These are phyloP conservation scores for Letharia lupina DNA, from an alignment of 495 filamentous ascomycete genomes.

Conservation along the genomic window DNA sequence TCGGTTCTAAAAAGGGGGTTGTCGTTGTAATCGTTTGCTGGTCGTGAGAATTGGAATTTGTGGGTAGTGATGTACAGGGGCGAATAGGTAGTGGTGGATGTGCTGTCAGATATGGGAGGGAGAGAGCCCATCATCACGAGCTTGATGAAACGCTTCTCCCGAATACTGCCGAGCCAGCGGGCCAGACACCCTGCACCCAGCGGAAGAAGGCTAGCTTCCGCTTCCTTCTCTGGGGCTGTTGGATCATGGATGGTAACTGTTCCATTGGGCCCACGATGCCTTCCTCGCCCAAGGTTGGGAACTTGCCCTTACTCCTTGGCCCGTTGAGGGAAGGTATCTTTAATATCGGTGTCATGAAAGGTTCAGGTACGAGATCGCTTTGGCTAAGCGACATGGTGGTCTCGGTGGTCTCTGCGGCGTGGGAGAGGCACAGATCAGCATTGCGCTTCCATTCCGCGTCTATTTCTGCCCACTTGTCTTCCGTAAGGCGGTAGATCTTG, in stretches of 20 bases:
- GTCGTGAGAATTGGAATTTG: neutral
- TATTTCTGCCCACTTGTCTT: conserved; percentile 75
- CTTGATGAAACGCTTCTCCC: conserved; percentile 11
- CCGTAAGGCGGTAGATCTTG: conserved; percentile 71
- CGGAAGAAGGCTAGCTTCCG: conserved; percentile 31
- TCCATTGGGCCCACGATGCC: conserved; percentile 93
- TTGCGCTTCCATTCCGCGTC: conserved; percentile 61
- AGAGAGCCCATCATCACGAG: neutral
- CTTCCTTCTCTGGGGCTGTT: conserved; percentile 23
- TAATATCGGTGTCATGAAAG: conserved; percentile 34
- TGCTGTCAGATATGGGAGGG: neutral
- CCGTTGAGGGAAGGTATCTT: conserved; percentile 54
- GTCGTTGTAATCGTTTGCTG: conserved; percentile 2
- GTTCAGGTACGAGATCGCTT: conserved; percentile 25
- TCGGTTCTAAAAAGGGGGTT: neutral
- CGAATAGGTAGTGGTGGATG: neutral
- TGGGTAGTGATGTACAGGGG: conserved; percentile 5
- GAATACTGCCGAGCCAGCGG: conserved; percentile 9
- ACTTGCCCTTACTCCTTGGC: conserved; percentile 66
- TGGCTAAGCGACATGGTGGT: conserved; percentile 19
- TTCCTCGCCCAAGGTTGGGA: conserved; percentile 76
- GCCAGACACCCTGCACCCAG: conserved; percentile 20
- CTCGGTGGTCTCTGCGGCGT: conserved; percentile 24
- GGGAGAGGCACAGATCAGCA: conserved; percentile 49
- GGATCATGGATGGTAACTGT: conserved; percentile 35